Evolutionary conservation across 1,139 yeast genomes (phyloP).

Genomic region (Ogataea hybrid): DNA sequence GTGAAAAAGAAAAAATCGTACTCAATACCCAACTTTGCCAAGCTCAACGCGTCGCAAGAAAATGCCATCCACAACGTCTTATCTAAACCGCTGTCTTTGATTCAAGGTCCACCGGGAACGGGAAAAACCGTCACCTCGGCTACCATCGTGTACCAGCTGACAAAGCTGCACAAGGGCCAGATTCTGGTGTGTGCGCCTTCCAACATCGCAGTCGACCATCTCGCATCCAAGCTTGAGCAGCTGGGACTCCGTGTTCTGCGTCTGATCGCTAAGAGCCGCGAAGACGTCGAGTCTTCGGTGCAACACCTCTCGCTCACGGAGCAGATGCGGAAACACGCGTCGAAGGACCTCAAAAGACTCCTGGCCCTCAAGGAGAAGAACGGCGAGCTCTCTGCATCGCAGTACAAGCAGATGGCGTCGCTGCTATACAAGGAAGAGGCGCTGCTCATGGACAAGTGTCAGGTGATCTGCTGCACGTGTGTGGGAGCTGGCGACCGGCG

Average conservation of each 20-base stretch:
- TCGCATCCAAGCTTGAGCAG: conserved; percentile 65
- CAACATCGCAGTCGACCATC: conserved; percentile 91
- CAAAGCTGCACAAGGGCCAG: conserved; percentile 49
- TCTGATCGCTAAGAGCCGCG: conserved; percentile 72
- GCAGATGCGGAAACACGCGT: conserved; percentile 44
- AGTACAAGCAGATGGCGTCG: not conserved
- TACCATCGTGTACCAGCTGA: conserved; percentile 76
- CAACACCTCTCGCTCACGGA: conserved; percentile 53
- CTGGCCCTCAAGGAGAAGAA: conserved; percentile 56
- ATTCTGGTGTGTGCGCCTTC: conserved; percentile 94
- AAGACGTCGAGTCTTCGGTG: conserved; percentile 70
- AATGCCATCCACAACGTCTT: conserved; percentile 75
- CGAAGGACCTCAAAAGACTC: conserved; percentile 58
- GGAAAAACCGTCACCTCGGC: conserved; percentile 96
- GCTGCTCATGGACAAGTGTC: conserved; percentile 54
- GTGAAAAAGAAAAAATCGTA: conserved; percentile 57
- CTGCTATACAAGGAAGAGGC: conserved; percentile 54
- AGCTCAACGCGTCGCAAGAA: conserved; percentile 73
- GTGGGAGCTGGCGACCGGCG: conserved; percentile 86
- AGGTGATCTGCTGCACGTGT: conserved; percentile 89
- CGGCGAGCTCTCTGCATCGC: conserved; percentile 49
- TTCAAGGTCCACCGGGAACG: conserved; percentile 99
- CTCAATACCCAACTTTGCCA: conserved; percentile 66
- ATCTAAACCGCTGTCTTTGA: conserved; percentile 73
- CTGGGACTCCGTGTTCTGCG: conserved; percentile 78